Percentiles rank a stretch among this genome's conserved stretches.
Conservation (phyloP, 441 rosid species). For the Arabidopsis hybrid region DNA sequence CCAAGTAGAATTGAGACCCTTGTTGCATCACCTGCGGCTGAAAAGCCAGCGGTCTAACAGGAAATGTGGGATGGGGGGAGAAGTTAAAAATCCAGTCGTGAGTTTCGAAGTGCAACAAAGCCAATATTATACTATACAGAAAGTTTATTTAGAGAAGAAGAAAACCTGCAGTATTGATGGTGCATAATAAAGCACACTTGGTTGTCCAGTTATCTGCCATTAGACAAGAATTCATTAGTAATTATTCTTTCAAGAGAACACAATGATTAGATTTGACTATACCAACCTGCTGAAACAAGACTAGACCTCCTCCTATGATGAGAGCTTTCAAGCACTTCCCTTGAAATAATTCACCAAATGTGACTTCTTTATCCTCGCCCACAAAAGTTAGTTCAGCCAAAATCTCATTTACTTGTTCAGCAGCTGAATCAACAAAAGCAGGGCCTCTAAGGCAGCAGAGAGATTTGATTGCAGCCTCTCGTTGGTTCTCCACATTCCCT, state of each 20-base stretch:
- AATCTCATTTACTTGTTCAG: conserved; percentile 78
- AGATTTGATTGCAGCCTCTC: conserved; percentile 60
- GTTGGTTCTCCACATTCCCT: conserved; percentile 64
- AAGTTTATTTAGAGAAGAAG: conserved; percentile 10
- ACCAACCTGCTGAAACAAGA: conserved; percentile 92
- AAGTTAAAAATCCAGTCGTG: conserved; percentile 9
- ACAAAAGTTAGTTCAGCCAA: conserved; percentile 69
- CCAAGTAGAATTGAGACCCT: conserved; percentile 93
- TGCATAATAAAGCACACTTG: conserved; percentile 98
- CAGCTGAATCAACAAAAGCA: conserved; percentile 71
- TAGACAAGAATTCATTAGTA: conserved; percentile 29
- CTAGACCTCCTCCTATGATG: conserved; percentile 83
- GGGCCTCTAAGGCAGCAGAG: conserved; percentile 82
- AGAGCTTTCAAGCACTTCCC: conserved; percentile 97
- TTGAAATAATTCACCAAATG: conserved; percentile 66
- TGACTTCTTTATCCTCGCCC: conserved; percentile 76
- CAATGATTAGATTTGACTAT: conserved; percentile 7
- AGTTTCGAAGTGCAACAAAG: conserved; percentile 13
- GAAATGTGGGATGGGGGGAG: conserved; percentile 42
- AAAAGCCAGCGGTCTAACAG: conserved; percentile 90
- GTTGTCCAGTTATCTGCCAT: conserved; percentile 97
- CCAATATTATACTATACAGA: conserved; percentile 6
- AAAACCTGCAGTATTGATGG: conserved; percentile 87
- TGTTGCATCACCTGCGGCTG: conserved; percentile 97
- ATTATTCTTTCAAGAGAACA: not conserved